Evolutionary conservation across 805 yeast genomes (phyloP).

Genomic region (Hanseniaspora valbyensis): DNA sequence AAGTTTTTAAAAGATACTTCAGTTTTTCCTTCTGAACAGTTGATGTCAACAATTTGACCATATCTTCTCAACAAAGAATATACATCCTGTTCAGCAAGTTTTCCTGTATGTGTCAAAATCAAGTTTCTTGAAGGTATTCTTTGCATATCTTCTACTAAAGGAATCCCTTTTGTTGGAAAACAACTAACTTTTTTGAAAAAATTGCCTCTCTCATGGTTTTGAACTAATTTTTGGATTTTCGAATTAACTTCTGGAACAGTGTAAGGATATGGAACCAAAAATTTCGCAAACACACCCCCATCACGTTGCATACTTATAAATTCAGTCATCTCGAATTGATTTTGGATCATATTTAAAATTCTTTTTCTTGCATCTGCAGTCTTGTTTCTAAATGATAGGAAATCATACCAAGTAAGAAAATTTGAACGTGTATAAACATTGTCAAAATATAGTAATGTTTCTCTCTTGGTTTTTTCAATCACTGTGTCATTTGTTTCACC

Average conservation of each 20-base stretch:
- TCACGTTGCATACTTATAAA: slow-evolving; percentile 67
- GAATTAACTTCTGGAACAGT: slow-evolving; percentile 44
- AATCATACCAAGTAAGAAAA: slow-evolving; percentile 35
- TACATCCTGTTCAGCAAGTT: slow-evolving; percentile 66
- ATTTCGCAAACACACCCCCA: slow-evolving; percentile 88
- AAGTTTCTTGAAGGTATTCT: slow-evolving; percentile 58
- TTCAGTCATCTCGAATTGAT: slow-evolving; percentile 40
- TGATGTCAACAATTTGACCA: slow-evolving; percentile 69
- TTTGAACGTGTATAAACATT: slow-evolving; percentile 43
- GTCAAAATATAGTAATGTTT: slow-evolving; percentile 47
- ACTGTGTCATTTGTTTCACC: slow-evolving; percentile 49
- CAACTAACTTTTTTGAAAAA: slow-evolving; percentile 41
- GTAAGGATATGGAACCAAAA: slow-evolving; percentile 44
- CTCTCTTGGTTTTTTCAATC: slow-evolving; percentile 38
- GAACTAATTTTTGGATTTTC: slow-evolving; percentile 34
- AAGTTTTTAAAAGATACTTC: slow-evolving; percentile 44
- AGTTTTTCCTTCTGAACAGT: slow-evolving; percentile 41
- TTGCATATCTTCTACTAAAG: slow-evolving; percentile 92
- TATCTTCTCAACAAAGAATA: slow-evolving; percentile 77
- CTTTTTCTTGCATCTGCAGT: slow-evolving; percentile 33
- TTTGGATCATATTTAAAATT: slow-evolving; percentile 33
- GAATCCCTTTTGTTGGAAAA: slow-evolving; percentile 75
- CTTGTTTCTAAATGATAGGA: slow-evolving; percentile 29
- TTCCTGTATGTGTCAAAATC: slow-evolving; percentile 63
- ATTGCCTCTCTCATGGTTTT: slow-evolving; percentile 34